These are phyloP conservation scores for Mucor plumbeus DNA, from an alignment of 371 early-diverging fungal genomes.

Conservation along the genomic window DNA sequence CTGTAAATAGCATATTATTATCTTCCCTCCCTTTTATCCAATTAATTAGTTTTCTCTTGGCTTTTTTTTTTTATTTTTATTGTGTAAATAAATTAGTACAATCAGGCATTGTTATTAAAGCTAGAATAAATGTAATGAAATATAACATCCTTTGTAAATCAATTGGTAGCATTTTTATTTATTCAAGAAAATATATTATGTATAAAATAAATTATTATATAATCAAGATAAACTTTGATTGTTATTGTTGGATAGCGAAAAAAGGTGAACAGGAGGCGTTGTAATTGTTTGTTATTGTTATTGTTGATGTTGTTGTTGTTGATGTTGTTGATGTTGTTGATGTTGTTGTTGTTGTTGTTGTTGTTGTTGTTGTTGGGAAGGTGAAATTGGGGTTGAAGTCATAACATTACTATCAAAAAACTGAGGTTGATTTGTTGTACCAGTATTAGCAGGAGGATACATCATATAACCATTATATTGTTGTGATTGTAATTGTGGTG, in stretches of 20 bases:
- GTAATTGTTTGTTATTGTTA: background rate
- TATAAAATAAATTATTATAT: background rate
- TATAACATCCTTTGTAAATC: no score
- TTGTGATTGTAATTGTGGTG: slow-evolving; percentile 1
- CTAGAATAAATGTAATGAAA: no score
- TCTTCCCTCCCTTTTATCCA: background rate
- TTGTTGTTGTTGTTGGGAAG: slow-evolving; percentile 5
- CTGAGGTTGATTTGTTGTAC: background rate
- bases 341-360: background rate
- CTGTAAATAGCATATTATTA: background rate
- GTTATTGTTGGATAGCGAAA: background rate
- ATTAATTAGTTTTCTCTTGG: background rate
- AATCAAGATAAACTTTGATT: background rate
- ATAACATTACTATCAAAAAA: background rate
- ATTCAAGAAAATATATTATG: background rate
- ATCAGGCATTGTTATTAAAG: background rate
- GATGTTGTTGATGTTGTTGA: slow-evolving; percentile 9
- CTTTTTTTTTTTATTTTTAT: background rate
- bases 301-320: background rate
- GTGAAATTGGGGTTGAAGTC: background rate
- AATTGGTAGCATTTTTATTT: background rate
- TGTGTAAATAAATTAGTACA: background rate
- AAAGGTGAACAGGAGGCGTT: background rate
- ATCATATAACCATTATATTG: background rate
- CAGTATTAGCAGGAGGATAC: background rate